Percentiles rank a stretch among this genome's conserved stretches.
phyloP scores from a whole-genome alignment of 441 rosid genomes.

The Pelargonium australe region DNA sequence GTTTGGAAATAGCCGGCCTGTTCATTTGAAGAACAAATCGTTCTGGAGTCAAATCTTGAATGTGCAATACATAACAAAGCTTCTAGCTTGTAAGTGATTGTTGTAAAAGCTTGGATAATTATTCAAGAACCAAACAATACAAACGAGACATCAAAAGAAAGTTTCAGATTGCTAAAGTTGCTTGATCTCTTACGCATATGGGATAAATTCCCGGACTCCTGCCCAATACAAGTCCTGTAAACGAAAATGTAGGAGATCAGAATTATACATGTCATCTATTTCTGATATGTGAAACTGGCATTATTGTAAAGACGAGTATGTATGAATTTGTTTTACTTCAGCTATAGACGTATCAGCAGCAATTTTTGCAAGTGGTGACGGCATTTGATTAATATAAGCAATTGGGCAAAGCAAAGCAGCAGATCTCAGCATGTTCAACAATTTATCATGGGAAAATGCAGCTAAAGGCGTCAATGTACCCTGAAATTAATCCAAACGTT shows the following conservation, averaged over 20 bases:
- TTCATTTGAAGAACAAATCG: slow-evolving; percentile 5
- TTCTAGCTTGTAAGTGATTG: background rate
- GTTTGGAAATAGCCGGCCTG: slow-evolving; percentile 31
- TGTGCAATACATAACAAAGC: too few species aligned
- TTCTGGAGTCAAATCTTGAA: background rate
- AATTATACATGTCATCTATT: background rate
- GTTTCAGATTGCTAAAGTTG: background rate
- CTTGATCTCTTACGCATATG: slow-evolving; percentile 27
- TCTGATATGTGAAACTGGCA: background rate
- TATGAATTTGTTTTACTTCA: slow-evolving; percentile 18
- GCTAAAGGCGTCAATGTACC: slow-evolving; percentile 31
- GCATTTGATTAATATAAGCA: slow-evolving; percentile 23
- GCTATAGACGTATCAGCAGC: slow-evolving; percentile 24
- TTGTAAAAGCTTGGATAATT: background rate
- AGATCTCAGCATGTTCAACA: slow-evolving; percentile 20
- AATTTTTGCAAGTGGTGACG: slow-evolving; percentile 20
- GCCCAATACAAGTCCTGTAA: slow-evolving; percentile 41
- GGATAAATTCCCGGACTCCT: slow-evolving; percentile 35
- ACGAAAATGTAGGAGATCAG: background rate
- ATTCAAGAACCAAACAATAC: background rate
- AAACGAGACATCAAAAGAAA: background rate
- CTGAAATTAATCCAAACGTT: slow-evolving; percentile 13
- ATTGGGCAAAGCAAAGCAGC: slow-evolving; percentile 34
- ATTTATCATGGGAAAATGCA: slow-evolving; percentile 24
- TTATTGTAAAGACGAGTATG: background rate